phyloP scores from a whole-genome alignment of 345 rosid species.

The Eutrema yunnanense region DNA sequence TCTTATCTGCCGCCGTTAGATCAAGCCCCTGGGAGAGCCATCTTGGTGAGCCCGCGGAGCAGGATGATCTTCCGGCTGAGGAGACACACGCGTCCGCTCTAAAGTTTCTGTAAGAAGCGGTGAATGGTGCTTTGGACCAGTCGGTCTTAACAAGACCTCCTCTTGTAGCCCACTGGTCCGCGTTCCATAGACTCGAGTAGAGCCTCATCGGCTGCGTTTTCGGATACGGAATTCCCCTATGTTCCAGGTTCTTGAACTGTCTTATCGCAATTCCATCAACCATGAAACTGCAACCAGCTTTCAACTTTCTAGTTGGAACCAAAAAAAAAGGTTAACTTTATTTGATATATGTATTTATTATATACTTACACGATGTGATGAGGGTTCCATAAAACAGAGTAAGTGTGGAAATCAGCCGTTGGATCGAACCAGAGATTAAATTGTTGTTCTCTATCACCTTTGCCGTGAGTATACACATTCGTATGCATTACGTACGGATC shows the following conservation, averaged over 20 bases:
- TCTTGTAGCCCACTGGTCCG: constrained; percentile 62
- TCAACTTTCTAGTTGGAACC: no score
- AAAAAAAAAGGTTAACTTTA: background rate
- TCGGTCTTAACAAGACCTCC: constrained; percentile 61
- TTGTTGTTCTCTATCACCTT: constrained; percentile 70
- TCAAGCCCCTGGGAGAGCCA: constrained; percentile 49
- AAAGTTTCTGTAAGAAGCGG: constrained; percentile 40
- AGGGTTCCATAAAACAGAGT: constrained; percentile 65
- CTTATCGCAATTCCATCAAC: constrained; percentile 48
- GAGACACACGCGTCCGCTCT: constrained; percentile 36
- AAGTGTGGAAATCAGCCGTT: constrained; percentile 62
- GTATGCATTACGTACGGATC: constrained; percentile 63
- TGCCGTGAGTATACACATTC: constrained; percentile 57
- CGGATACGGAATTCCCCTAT: constrained; percentile 43
- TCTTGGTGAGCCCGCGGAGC: constrained; percentile 12
- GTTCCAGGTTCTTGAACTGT: constrained; percentile 51
- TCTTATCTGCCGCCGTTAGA: constrained; percentile 27
- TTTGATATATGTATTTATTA: background rate
- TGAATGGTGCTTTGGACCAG: constrained; percentile 47
- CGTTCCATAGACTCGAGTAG: constrained; percentile 60
- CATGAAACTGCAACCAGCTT: constrained; percentile 45
- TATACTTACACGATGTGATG: constrained; percentile 45
- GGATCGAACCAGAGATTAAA: constrained; percentile 74
- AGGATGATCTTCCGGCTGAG: constrained; percentile 19
- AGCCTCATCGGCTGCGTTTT: constrained; percentile 55